Conservation (phyloP, 495 filamentous ascomycete species). For the Amniculicola lignicola region DNA sequence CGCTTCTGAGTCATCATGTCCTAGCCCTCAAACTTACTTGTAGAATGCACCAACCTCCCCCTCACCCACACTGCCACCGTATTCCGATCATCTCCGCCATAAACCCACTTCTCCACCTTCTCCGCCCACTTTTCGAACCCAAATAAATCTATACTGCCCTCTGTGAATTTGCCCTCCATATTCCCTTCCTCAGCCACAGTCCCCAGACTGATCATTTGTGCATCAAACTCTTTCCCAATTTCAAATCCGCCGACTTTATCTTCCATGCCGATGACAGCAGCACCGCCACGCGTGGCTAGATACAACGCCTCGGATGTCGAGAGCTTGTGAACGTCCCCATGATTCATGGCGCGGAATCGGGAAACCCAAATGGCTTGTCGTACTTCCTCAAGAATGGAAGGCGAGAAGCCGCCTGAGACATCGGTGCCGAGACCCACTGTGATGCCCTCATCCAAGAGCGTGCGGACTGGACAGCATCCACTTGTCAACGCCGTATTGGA, state of each 20-base stretch:
- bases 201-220: slow-evolving; percentile 70
- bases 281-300: slow-evolving; percentile 77
- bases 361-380: slow-evolving; percentile 74
- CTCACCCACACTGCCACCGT: slow-evolving; percentile 75
- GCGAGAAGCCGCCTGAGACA: slow-evolving; percentile 78
- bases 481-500: slow-evolving; percentile 76
- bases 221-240: slow-evolving; percentile 87
- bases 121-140: slow-evolving; percentile 80
- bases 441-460: slow-evolving; percentile 69
- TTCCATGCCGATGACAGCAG: slow-evolving; percentile 68
- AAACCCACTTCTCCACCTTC: slow-evolving; percentile 82
- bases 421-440: slow-evolving; percentile 85
- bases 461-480: slow-evolving; percentile 68
- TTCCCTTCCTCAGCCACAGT: slow-evolving; percentile 38
- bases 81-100: slow-evolving; percentile 81
- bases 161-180: slow-evolving; percentile 27
- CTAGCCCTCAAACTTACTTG: slow-evolving; percentile 1
- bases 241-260: slow-evolving; percentile 72
- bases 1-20: neutral
- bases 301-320: slow-evolving; percentile 85
- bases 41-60: slow-evolving; percentile 67
- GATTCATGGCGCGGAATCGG: slow-evolving; percentile 59
- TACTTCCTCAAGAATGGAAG: slow-evolving; percentile 73
- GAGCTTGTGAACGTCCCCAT: slow-evolving; percentile 53
- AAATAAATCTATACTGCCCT: slow-evolving; percentile 68